Base-by-base conservation (phyloP, 345 rosid genomes). In the Euphorbia pulcherrima region DNA sequence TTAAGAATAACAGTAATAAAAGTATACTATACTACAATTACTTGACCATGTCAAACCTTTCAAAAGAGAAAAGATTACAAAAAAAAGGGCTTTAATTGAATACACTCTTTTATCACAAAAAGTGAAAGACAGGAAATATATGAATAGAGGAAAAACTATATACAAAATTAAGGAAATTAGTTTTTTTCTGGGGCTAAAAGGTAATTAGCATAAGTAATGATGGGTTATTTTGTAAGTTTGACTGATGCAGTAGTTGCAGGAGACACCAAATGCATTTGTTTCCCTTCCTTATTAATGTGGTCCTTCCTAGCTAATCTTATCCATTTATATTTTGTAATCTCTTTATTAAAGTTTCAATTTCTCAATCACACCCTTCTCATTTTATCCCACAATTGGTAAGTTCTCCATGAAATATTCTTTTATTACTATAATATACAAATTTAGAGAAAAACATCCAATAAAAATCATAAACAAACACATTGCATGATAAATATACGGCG, bases 201-300 rank as follows among this genome's bases (percentile, higher is more conserved):
- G 24, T n/a, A 52, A 52, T 8, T 20, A 20, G 28, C 13, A 52
- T n/a, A 2, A 14, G 13, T 11, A 44, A 64, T 65, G 56, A 65
- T 30, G 57, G 39, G 56, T 50, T 51, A 6, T 7, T 41, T 21
- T 30, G 47, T 17, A 10, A 21, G 13, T 50, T 65, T 65, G 59
- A 65, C 60, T 21, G 60, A 12, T 53, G 57, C 68, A 52, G 50
- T 68, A 58, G 44, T 48, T 40, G 13, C 11, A 67, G 82, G 80
- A 71, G 67, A 72, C 79, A 68, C 33, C 69, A 17, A 62, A 12
- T 3, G 35, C 68, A 71, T 54, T 26, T 58, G 68, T 60, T 73
- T 70, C 75, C 65, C 1, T 14, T 56, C 2, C 47, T 11, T 0
- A 0, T 59, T 13, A 13, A 13, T 21, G 20, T 33, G 16, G n/a